phyloP scores from a whole-genome alignment of 2,329 filamentous ascomycete species.

The Penicillium sp. region DNA sequence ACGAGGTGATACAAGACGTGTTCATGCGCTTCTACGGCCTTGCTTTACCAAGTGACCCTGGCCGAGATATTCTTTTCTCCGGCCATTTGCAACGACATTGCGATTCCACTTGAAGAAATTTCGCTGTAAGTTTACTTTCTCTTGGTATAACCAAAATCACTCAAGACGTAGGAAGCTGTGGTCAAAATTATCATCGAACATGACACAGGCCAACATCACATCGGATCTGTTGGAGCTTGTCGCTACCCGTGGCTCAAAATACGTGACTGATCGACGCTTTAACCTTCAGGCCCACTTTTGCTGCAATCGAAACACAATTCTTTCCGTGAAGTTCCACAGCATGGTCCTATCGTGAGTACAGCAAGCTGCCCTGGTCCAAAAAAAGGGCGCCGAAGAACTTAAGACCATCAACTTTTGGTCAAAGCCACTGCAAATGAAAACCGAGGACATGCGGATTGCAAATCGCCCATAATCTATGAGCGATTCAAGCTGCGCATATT shows the following conservation, averaged over 20 bases:
- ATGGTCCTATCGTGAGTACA: constrained; percentile 1
- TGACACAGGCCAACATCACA: no score
- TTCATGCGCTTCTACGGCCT: constrained; percentile 28
- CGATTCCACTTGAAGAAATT: not conserved
- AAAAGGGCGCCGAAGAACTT: not conserved
- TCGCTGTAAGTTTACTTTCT: no score
- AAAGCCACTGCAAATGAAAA: not conserved
- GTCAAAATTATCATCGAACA: no score
- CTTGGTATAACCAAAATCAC: no score
- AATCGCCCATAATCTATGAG: not conserved
- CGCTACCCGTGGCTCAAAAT: no score
- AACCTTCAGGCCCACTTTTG: not conserved
- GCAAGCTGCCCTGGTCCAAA: not conserved
- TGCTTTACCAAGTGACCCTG: constrained; percentile 26
- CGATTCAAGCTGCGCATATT: not conserved
- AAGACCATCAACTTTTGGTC: not conserved
- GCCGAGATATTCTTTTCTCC: constrained; percentile 15
- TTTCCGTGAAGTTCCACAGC: constrained; percentile 3
- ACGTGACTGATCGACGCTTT: no score
- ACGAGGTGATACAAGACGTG: constrained; percentile 34
- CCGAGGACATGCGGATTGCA: not conserved
- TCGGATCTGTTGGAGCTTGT: no score
- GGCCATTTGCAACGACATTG: constrained; percentile 13
- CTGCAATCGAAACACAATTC: not conserved
- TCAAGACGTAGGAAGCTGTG: no score